phyloP scores from a whole-genome alignment of 2,329 filamentous ascomycete species.

The Fusarium algeriense region DNA sequence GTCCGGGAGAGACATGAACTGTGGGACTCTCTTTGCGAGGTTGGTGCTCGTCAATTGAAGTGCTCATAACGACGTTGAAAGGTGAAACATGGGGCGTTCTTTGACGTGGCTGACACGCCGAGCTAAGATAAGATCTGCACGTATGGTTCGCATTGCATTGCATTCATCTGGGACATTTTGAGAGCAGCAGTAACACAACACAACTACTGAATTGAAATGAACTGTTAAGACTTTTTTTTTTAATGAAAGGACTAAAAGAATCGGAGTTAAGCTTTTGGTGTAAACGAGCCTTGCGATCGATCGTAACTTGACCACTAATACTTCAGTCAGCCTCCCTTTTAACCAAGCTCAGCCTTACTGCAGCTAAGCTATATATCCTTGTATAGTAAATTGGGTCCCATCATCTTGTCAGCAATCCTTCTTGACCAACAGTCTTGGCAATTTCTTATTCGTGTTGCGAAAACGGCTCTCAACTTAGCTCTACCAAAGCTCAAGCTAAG shows the following conservation, averaged over 20 bases:
- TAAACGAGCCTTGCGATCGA: constrained; percentile 6
- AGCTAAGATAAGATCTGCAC: constrained; percentile 6
- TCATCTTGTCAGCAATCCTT: constrained; percentile 26
- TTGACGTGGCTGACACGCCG: constrained; percentile 1
- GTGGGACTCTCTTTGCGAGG: not conserved
- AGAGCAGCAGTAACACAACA: not conserved
- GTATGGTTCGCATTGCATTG: constrained; percentile 3
- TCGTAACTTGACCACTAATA: constrained; percentile 13
- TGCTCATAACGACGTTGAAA: not conserved
- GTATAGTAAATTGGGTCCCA: constrained; percentile 10
- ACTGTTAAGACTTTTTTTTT: not conserved
- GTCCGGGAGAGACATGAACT: not conserved
- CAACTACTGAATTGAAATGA: not conserved
- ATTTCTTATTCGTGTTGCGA: not conserved
- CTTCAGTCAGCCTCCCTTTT: constrained; percentile 20
- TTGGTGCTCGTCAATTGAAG: not conserved
- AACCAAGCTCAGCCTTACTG: constrained; percentile 37
- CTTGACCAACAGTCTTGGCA: not conserved
- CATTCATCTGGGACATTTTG: not conserved
- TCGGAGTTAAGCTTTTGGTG: not conserved
- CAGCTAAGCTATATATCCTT: constrained; percentile 5
- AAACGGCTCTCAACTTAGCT: too few species aligned
- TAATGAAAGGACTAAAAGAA: not conserved
- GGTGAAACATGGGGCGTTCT: constrained; percentile 21
- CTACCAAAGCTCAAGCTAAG: too few species aligned